phyloP scores from a whole-genome alignment of 179 eudicot genomes.

The Nepenthes alata region DNA sequence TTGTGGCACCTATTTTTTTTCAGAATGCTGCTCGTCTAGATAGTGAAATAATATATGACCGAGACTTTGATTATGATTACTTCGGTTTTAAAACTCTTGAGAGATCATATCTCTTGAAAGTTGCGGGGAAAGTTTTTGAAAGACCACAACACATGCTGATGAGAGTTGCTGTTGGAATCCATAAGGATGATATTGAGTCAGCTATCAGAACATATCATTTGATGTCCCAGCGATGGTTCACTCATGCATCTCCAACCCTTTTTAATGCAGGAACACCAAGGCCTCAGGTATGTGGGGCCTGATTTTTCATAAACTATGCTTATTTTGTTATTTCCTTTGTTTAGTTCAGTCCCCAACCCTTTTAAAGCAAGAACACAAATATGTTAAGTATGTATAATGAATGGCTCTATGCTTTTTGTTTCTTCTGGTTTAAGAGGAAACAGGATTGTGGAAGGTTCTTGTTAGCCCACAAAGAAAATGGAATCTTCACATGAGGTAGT shows the following conservation, averaged over 20 bases:
- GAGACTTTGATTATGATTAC: slow-evolving; percentile 98
- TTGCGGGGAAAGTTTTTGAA: slow-evolving; percentile 73
- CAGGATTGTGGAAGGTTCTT: no score
- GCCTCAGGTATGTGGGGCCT: slow-evolving; percentile 59
- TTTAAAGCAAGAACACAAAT: no score
- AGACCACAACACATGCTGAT: slow-evolving; percentile 98
- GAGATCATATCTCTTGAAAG: slow-evolving; percentile 82
- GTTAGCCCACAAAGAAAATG: no score
- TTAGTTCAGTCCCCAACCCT: no score
- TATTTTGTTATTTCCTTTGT: no score
- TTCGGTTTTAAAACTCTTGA: slow-evolving; percentile 97
- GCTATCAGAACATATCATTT: slow-evolving; percentile 76
- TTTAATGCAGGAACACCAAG: slow-evolving; percentile 96
- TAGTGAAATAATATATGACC: slow-evolving; percentile 93
- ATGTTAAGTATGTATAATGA: no score
- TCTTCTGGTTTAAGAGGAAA: no score
- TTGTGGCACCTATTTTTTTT: background rate
- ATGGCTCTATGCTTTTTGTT: no score
- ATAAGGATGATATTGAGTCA: slow-evolving; percentile 82
- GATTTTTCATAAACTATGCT: no score
- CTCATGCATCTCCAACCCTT: slow-evolving; percentile 97
- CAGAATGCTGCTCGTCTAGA: slow-evolving; percentile 92
- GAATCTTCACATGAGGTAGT: no score
- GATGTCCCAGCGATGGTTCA: slow-evolving; percentile 98
- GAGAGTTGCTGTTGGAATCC: slow-evolving; percentile 97